A percentile compares a stretch with the other conserved stretches of the same genome.
phyloP scores from a whole-genome alignment of 495 filamentous ascomycete species.

The Astrothelium macrocarpum region DNA sequence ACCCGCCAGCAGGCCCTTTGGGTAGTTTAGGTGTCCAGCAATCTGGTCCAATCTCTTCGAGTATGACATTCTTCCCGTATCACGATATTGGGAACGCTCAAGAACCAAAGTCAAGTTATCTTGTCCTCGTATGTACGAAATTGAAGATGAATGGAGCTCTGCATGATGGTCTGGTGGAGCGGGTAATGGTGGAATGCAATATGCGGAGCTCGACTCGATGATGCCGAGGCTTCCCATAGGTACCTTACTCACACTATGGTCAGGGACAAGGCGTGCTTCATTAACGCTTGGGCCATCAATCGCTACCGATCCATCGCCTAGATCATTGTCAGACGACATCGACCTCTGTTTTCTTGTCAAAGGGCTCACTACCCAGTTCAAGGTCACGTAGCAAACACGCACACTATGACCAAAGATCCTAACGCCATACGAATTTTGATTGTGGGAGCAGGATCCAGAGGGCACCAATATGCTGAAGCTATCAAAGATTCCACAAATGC shows the following conservation, averaged over 20 bases:
- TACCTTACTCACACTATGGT: background rate
- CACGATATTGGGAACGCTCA: background rate
- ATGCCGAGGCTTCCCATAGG: slow-evolving; percentile 1
- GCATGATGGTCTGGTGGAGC: background rate
- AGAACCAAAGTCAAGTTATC: background rate
- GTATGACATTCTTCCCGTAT: background rate
- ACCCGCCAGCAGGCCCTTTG: slow-evolving; percentile 61
- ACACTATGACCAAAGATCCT: background rate
- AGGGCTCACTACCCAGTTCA: too few relatives aligned
- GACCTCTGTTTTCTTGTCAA: too few relatives aligned
- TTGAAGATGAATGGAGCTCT: background rate
- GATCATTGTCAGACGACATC: too few relatives aligned
- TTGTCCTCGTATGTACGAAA: background rate
- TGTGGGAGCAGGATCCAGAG: slow-evolving; percentile 81
- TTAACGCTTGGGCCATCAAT: background rate
- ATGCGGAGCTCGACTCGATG: background rate
- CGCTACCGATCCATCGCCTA: too few relatives aligned
- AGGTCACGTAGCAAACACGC: background rate
- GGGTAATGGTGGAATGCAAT: background rate
- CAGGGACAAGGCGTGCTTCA: background rate
- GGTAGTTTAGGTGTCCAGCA: slow-evolving; percentile 67
- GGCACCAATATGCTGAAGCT: slow-evolving; percentile 62
- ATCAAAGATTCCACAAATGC: slow-evolving; percentile 48
- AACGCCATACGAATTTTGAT: slow-evolving; percentile 45
- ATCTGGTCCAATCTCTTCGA: slow-evolving; percentile 46